These are phyloP conservation scores for Musa itinerans DNA, from an alignment of 176 grass and related monocot genomes.

Conservation along the genomic window DNA sequence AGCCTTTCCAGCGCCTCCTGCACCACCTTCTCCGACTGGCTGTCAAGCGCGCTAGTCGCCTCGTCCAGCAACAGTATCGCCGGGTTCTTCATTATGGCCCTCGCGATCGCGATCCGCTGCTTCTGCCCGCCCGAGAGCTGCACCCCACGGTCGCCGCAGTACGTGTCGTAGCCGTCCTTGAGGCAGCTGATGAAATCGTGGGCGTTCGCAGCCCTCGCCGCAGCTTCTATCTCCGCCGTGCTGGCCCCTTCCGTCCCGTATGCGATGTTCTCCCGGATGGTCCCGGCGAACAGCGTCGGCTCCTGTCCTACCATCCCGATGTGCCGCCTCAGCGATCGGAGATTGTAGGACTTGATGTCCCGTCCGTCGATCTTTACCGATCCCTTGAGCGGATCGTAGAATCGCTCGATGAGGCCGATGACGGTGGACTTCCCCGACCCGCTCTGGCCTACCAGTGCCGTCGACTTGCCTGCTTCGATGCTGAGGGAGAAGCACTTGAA, in stretches of 20 bases:
- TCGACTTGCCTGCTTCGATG: conserved; percentile 80
- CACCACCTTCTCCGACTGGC: conserved; percentile 86
- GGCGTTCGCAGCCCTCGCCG: conserved; percentile 74
- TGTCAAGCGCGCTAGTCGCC: conserved; percentile 87
- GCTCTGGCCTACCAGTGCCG: conserved; percentile 85
- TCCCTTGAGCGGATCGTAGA: conserved; percentile 81
- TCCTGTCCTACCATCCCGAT: conserved; percentile 93
- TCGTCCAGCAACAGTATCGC: conserved; percentile 73
- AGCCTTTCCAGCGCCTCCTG: conserved; percentile 78
- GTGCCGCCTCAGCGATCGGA: conserved; percentile 49
- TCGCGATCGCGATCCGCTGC: conserved; percentile 82
- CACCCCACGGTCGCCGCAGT: conserved; percentile 76
- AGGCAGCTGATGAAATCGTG: conserved; percentile 94
- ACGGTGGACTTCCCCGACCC: conserved; percentile 96
- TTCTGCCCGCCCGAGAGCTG: conserved; percentile 96
- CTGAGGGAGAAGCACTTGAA: conserved; percentile 79
- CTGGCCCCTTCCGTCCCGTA: conserved; percentile 54
- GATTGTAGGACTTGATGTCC: conserved; percentile 66
- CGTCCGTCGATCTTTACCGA: conserved; percentile 60
- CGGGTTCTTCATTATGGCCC: conserved; percentile 87
- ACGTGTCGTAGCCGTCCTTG: conserved; percentile 81
- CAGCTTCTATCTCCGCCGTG: conserved; percentile 62
- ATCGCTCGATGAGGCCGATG: conserved; percentile 83
- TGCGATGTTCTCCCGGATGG: conserved; percentile 66
- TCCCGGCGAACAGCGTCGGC: conserved; percentile 85